These are phyloP conservation scores for Microcyclospora pomicola DNA, from an alignment of 2,329 filamentous ascomycete genomes.

Conservation along the genomic window DNA sequence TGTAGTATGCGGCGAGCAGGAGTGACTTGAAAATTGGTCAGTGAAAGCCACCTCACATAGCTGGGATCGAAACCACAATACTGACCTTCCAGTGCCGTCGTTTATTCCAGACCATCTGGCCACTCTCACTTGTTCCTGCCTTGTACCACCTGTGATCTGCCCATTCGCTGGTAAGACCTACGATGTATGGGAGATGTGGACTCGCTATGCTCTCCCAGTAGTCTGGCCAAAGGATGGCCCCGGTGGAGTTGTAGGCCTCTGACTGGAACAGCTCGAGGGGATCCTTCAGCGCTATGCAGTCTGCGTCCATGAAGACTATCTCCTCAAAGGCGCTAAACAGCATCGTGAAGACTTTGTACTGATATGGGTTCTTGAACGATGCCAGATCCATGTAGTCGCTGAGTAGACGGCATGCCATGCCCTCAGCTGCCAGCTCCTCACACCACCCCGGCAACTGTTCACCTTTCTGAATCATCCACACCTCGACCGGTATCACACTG, in stretches of 20 bases:
- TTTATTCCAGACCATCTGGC: conserved; percentile 34
- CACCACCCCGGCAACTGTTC: conserved; percentile 32
- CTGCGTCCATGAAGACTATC: conserved; percentile 36
- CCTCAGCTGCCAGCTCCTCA: conserved; percentile 28
- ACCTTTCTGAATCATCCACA: conserved; percentile 28
- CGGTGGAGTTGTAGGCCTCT: conserved; percentile 28
- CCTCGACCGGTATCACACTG: conserved; percentile 31
- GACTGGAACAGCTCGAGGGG: conserved; percentile 29
- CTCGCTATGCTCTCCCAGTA: conserved; percentile 31
- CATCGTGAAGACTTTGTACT: conserved; percentile 31
- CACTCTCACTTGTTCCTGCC: conserved; percentile 30
- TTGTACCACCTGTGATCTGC: conserved; percentile 21
- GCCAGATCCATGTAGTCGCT: conserved; percentile 25
- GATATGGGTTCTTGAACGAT: conserved; percentile 3
- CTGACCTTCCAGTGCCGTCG: conserved; percentile 25
- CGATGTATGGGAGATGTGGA: conserved; percentile 27
- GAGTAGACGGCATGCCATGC: conserved; percentile 32
- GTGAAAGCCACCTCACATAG: no score
- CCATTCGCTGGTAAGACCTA: no score
- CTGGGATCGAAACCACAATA: no score
- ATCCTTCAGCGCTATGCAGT: conserved; percentile 31
- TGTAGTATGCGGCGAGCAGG: conserved; percentile 37
- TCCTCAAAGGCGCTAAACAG: conserved; percentile 38
- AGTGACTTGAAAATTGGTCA: no score
- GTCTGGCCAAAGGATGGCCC: conserved; percentile 36